A percentile compares a stretch with the other conserved stretches of the same genome.
Evolutionary conservation across 139 green algal species (phyloP).

Genomic region (Haematococcus sp.): DNA sequence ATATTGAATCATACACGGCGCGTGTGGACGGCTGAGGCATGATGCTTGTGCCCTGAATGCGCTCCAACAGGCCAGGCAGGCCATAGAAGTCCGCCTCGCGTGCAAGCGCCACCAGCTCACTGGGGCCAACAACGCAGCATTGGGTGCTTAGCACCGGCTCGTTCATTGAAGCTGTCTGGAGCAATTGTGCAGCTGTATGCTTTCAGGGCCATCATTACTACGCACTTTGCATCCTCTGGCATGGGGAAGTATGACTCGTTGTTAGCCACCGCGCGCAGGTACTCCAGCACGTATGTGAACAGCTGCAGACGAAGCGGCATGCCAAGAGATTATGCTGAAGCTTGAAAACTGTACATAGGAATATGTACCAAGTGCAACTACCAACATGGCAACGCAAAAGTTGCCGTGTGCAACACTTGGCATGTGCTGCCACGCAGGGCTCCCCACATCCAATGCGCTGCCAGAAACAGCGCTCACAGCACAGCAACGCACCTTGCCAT

Average conservation of each 20-base stretch:
- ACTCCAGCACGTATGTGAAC: slow-evolving; percentile 35
- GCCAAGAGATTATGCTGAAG: not conserved
- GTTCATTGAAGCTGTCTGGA: not conserved
- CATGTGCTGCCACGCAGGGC: too few species aligned
- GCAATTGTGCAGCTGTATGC: too few species aligned
- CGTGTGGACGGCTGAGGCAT: slow-evolving; percentile 23
- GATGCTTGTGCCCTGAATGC: slow-evolving; percentile 12
- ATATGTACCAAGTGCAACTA: too few species aligned
- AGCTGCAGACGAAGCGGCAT: not conserved
- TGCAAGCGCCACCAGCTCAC: slow-evolving; percentile 25
- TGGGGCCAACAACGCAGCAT: slow-evolving; percentile 12
- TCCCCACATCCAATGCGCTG: too few species aligned
- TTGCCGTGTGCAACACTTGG: too few species aligned
- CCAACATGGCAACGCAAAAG: too few species aligned
- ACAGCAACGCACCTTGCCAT: slow-evolving; percentile 8
- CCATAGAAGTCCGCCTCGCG: slow-evolving; percentile 33
- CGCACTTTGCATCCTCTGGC: slow-evolving; percentile 29
- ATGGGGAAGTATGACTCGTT: slow-evolving; percentile 16
- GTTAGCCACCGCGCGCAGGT: slow-evolving; percentile 18
- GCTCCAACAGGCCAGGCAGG: slow-evolving; percentile 21
- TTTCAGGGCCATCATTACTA: too few species aligned
- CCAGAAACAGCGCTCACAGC: not conserved
- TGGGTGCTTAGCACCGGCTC: not conserved
- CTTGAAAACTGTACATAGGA: not conserved
- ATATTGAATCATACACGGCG: slow-evolving; percentile 20